Evolutionary conservation across 2,329 filamentous ascomycete species (phyloP).

Genomic region (Pseudodiploospora longispora): DNA sequence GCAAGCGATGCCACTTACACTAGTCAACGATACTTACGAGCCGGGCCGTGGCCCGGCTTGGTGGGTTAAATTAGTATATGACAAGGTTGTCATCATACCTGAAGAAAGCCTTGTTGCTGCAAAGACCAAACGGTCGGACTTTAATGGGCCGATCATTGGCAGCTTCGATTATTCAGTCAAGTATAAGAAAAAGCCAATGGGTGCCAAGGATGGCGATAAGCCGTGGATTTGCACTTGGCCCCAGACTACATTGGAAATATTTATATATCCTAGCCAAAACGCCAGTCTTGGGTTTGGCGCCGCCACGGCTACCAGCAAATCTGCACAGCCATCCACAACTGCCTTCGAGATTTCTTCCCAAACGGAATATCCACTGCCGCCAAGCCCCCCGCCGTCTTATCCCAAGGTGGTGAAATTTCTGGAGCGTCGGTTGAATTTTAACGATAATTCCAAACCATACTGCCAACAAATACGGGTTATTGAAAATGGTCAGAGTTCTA

Average conservation of each 20-base stretch:
- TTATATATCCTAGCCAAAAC: slow-evolving; percentile 49
- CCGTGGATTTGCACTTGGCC: slow-evolving; percentile 55
- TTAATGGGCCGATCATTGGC: slow-evolving; percentile 9
- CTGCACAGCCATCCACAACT: slow-evolving; percentile 7
- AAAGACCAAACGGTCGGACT: slow-evolving; percentile 19
- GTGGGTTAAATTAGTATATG: slow-evolving; percentile 42
- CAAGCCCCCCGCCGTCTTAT: slow-evolving; percentile 25
- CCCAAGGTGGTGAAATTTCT: slow-evolving; percentile 47
- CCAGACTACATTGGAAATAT: slow-evolving; percentile 45
- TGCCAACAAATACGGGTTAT: slow-evolving; percentile 43
- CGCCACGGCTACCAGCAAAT: slow-evolving; percentile 9
- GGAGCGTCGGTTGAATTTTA: slow-evolving; percentile 37
- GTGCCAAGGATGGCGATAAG: slow-evolving; percentile 38
- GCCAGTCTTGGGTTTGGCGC: slow-evolving; percentile 25
- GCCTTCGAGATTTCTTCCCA: slow-evolving; percentile 7
- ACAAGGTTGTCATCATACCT: slow-evolving; percentile 48
- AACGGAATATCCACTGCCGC: no score
- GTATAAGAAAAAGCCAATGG: slow-evolving; percentile 14
- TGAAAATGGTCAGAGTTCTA: slow-evolving; percentile 27
- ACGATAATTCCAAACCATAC: slow-evolving; percentile 26
- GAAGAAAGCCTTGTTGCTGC: slow-evolving; percentile 29
- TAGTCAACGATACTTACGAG: slow-evolving; percentile 47
- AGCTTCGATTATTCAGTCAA: slow-evolving; percentile 17
- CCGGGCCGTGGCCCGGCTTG: slow-evolving; percentile 44
- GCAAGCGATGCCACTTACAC: slow-evolving; percentile 29